Percentiles rank a stretch among this genome's conserved stretches.
Conservation (phyloP, 441 rosid genomes). For the Gossypium trilobum region DNA sequence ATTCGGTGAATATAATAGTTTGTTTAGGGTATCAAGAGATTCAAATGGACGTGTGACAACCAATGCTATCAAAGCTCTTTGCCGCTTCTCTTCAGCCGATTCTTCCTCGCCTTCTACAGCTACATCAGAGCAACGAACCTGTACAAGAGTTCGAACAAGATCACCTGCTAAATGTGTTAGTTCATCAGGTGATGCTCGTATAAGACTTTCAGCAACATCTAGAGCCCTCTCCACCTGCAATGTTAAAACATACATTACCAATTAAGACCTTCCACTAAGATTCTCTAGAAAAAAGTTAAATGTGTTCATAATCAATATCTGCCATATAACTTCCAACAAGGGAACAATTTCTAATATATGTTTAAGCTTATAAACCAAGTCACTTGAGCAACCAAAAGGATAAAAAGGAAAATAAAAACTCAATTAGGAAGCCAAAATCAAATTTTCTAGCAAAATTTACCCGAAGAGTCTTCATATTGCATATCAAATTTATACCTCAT, state of each 20-base stretch:
- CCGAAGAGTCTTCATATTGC: constrained; percentile 9
- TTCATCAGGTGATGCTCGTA: constrained; percentile 93
- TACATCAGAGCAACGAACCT: constrained; percentile 84
- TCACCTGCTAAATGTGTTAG: constrained; percentile 70
- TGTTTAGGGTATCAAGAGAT: constrained; percentile 61
- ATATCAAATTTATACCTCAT: constrained; percentile 7
- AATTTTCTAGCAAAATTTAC: neutral
- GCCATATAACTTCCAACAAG: neutral
- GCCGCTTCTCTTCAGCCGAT: constrained; percentile 88
- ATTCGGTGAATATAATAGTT: constrained; percentile 67
- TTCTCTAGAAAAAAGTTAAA: neutral
- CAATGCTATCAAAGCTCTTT: constrained; percentile 73
- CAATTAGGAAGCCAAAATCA: neutral
- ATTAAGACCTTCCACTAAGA: neutral
- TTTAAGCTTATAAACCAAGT: constrained; percentile 5
- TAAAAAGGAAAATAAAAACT: neutral
- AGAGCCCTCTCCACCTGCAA: constrained; percentile 85
- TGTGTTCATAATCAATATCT: neutral
- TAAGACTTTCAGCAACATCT: constrained; percentile 74
- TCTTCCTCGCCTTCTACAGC: constrained; percentile 93
- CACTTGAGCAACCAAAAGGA: neutral
- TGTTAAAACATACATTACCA: constrained; percentile 4
- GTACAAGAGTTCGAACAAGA: constrained; percentile 68
- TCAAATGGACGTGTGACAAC: constrained; percentile 68
- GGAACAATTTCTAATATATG: neutral